Evolutionary conservation across 768 basidiomycete species (phyloP).

Genomic region (Galerina marginata): DNA sequence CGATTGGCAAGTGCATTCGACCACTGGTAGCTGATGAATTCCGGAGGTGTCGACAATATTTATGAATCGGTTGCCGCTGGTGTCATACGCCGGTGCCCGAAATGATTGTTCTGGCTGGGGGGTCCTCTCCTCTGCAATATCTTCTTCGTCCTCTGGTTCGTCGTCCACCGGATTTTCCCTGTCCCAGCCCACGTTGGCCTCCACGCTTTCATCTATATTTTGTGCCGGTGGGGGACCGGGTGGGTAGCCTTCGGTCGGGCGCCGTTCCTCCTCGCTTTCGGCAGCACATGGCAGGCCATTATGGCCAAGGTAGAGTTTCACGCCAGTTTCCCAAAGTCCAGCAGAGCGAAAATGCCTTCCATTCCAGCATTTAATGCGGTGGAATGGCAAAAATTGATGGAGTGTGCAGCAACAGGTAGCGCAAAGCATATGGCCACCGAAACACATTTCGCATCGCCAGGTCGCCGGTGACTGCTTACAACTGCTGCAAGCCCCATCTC

Average conservation of each 20-base stretch:
- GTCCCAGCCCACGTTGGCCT: neutral
- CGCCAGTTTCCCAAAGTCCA: slow-evolving; percentile 24
- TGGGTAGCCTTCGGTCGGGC: slow-evolving; percentile 1
- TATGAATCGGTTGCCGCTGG: neutral
- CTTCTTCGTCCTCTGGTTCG: neutral
- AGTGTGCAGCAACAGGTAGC: slow-evolving; percentile 6
- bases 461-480: neutral
- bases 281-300: slow-evolving; percentile 13
- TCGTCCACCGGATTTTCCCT: neutral
- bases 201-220: neutral
- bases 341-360: slow-evolving; percentile 16
- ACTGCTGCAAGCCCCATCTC: neutral
- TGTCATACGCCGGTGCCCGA: neutral
- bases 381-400: slow-evolving; percentile 9
- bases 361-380: slow-evolving; percentile 27
- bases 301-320: slow-evolving; percentile 28
- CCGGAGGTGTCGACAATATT: slow-evolving; percentile 20
- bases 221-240: too few species aligned
- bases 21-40: slow-evolving; percentile 16
- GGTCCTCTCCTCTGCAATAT: neutral
- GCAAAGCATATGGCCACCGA: slow-evolving; percentile 1
- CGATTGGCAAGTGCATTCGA: neutral
- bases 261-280: too few species aligned
- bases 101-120: neutral
- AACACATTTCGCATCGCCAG: neutral